Evolutionary conservation across 352 stramenopile species (phyloP).

Genomic region (Phytophthora idaei): DNA sequence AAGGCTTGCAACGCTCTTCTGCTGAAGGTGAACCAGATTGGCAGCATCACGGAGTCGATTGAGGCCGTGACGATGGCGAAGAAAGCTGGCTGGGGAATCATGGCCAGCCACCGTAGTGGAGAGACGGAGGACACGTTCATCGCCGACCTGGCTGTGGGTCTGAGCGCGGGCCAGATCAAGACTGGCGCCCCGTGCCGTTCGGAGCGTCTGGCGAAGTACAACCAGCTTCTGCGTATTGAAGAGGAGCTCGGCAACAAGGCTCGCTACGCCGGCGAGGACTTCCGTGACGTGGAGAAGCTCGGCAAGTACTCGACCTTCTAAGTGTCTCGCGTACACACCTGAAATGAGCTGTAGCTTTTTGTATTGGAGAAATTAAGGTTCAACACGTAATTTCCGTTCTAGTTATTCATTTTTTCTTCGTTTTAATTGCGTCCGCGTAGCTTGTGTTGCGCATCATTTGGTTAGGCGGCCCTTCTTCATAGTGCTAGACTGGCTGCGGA

Average conservation of each 20-base stretch:
- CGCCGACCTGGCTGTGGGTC: constrained; percentile 98
- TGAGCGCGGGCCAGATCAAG: constrained; percentile 99
- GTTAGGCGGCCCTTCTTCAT: constrained; percentile 83
- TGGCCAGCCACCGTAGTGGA: constrained; percentile 98
- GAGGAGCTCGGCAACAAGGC: constrained; percentile 93
- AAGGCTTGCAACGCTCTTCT: constrained; percentile 98
- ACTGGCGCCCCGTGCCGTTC: constrained; percentile 98
- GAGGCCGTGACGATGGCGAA: constrained; percentile 99
- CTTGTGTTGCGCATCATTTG: constrained; percentile 38
- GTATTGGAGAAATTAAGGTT: constrained; percentile 18
- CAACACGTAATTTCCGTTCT: constrained; percentile 30
- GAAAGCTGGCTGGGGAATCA: constrained; percentile 98
- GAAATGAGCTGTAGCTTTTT: constrained; percentile 15
- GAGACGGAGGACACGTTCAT: constrained; percentile 99
- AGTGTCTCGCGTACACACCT: constrained; percentile 8
- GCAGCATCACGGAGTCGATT: constrained; percentile 98
- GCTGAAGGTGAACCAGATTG: constrained; percentile 99
- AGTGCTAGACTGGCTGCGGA: constrained; percentile 59
- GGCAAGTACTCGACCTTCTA: constrained; percentile 76
- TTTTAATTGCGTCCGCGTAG: background rate
- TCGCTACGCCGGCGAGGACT: constrained; percentile 81
- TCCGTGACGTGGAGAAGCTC: constrained; percentile 86
- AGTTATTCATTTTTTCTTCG: constrained; percentile 11
- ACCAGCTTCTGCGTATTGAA: constrained; percentile 99
- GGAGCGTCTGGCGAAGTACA: constrained; percentile 99